Percentiles rank a stretch among this genome's conserved stretches.
These are phyloP conservation scores for Triticum monococcum DNA, from an alignment of 176 grass and related monocot genomes.

Conservation along the genomic window DNA sequence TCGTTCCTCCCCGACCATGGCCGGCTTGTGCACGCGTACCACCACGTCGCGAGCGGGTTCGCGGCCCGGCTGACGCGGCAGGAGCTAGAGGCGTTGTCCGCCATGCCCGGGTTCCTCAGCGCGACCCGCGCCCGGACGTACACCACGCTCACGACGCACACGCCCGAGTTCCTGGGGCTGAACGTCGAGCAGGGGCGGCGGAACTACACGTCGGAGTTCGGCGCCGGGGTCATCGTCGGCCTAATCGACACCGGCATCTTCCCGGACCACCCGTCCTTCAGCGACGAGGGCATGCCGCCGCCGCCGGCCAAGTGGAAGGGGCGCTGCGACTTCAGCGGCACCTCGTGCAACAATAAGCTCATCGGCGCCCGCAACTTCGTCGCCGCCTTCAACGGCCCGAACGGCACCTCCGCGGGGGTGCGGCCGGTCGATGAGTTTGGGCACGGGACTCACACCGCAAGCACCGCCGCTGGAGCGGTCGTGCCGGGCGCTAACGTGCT, in stretches of 20 bases:
- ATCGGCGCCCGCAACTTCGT: constrained; percentile 38
- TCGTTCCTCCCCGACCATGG: constrained; percentile 14
- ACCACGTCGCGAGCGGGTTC: background rate
- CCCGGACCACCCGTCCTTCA: background rate
- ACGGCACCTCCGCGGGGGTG: background rate
- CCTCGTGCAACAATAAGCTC: constrained; percentile 17
- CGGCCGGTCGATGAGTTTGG: background rate
- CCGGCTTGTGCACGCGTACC: constrained; percentile 6
- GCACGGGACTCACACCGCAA: background rate
- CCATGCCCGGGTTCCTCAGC: background rate
- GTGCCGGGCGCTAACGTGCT: constrained; percentile 33
- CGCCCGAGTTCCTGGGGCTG: background rate
- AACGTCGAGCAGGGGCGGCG: background rate
- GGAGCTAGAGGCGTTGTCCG: background rate
- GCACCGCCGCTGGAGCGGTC: background rate
- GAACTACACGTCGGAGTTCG: background rate
- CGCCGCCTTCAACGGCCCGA: background rate
- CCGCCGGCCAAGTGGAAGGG: constrained; percentile 61
- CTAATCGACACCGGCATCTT: background rate
- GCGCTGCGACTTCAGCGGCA: constrained; percentile 42
- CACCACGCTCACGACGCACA: background rate
- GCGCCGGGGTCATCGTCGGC: background rate
- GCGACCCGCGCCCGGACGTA: background rate
- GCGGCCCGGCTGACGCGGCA: background rate
- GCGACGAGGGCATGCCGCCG: constrained; percentile 37